A percentile compares a stretch with the other conserved stretches of the same genome.
Evolutionary conservation across 179 eudicot genomes (phyloP).

Genomic region (Silene vulgaris): DNA sequence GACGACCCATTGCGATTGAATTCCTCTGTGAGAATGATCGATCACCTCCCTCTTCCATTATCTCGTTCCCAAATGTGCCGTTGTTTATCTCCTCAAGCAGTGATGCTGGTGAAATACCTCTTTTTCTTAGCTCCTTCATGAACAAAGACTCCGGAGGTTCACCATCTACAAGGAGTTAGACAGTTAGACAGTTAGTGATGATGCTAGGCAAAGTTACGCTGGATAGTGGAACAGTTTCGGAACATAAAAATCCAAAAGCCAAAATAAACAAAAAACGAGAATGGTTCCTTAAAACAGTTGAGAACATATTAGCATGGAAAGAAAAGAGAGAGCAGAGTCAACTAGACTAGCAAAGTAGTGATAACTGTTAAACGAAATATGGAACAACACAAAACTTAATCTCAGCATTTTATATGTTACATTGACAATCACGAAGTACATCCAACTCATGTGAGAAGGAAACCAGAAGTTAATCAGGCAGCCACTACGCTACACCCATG

Average conservation of each 20-base stretch:
- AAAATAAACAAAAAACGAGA: neutral
- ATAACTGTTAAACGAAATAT: neutral
- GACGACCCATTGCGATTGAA: conserved; percentile 43
- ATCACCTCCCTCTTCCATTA: conserved; percentile 50
- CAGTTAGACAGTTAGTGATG: conserved; percentile 12
- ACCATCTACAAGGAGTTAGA: conserved; percentile 48
- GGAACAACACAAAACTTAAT: neutral
- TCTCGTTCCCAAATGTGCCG: conserved; percentile 50
- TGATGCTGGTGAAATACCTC: conserved; percentile 81
- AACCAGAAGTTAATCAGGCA: neutral
- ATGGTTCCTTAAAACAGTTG: neutral
- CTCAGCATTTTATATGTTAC: neutral
- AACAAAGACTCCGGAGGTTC: conserved; percentile 93
- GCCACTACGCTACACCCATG: neutral
- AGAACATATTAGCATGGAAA: neutral
- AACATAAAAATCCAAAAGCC: neutral
- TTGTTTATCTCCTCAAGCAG: conserved; percentile 68
- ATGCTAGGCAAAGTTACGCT: neutral
- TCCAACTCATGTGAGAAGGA: neutral
- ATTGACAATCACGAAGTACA: neutral
- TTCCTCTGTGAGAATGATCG: conserved; percentile 52
- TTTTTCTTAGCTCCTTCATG: conserved; percentile 81
- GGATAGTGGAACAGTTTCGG: neutral
- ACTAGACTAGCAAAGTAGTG: no score
- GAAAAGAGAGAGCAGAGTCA: neutral